Evolutionary conservation across 495 filamentous ascomycete genomes (phyloP), one percentile per base, ranked within the genome.

Genomic region (Sphaerosporella brunnea): DNA sequence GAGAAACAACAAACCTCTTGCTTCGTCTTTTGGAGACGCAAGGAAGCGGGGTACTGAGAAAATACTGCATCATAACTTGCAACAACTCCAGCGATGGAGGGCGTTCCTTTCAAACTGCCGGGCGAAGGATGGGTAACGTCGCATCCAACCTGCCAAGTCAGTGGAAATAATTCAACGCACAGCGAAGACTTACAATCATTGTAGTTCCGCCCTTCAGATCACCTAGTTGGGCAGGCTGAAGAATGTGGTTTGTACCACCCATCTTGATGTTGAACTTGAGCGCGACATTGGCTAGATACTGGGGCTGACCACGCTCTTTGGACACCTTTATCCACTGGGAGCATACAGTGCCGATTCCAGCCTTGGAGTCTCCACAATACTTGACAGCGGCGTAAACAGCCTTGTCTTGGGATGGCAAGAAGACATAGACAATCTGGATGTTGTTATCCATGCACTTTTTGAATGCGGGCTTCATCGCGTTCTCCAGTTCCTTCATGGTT

Each of bases 71-170:
- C 80, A 25, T 77, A 58, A 46, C 75, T 83, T 0, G 81, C 75
- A 8, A 90, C 83, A 41, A 93, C 69, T 2, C 71, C 77, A 2
- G 84, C 82, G 47, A 90, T 73, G 53, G 77, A 83, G 3, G 84
- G 84, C 0, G 72, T 69, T 3, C 64, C 65, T 9, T 66, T 60
- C 0, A 66, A 48, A 13, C 72, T 73, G 0, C 81, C 72, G 7
- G 85, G 83, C 0, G 81, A 83, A 0, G 87, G 87, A 54, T 94
- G 87, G 0, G 84, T 90, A 2, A 93, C 85, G 54, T 94, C 87
- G 36, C 85, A 77, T 0, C 87, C 87, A 26, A 88, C 64, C 50
- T 59, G 49, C 9, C 32, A 25, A 23, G 3, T 50, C 25, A 52
- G 50, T 36, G 1, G 37, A 21, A 10, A n/a, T 20, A 8, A 18